Base-by-base conservation (phyloP, 164 flowering plant genomes). In the Euptelea pleiosperma region DNA sequence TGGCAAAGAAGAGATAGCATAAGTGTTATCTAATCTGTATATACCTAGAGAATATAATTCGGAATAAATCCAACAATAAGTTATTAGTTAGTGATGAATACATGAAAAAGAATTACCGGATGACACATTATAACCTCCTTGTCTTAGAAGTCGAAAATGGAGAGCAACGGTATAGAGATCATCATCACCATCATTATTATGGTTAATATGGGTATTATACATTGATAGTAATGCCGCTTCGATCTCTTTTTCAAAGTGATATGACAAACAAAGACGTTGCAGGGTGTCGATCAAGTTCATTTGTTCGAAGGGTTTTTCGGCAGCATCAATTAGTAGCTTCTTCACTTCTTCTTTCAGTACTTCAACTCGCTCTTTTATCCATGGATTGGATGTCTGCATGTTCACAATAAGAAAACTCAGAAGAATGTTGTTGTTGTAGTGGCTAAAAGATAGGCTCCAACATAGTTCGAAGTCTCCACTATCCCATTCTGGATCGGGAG, bases 281-380 rank as follows among this genome's bases (percentile, higher is more conserved):
- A 34, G 15, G 3, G 19, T 29, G 5, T 52, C 35, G 34, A 35
- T 44, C 18, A 34, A 31, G 1, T 24, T 31, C 30, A 63, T 16
- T 35, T 53, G 33, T 21, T 54, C 1, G 1, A 29, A 26, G 24
- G 58, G 28, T 9, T 33, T 8, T 6, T 2, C 43, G 8, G 21
- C 11, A 21, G 30, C 18, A 4, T 6, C 22, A 0, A 2, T 24
- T 2, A 53, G 36, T 31, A 53, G 11, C 44, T n/a, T 54, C 36
- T 15, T 52, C 33, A 62, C 40, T 51, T 60, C 34, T 44, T 62
- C 58, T 30, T 62, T 62, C 58, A 62, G 11, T 2, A 3, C 25
- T 34, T 35, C 43, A 53, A 40, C 52, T n/a, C 45, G 29, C 37
- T 54, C 19, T 51, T 51, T 28, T n/a, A n/a, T n/a, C n/a, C n/a